Conservation (phyloP, 2,329 filamentous ascomycete genomes). For the Calycina marina region DNA sequence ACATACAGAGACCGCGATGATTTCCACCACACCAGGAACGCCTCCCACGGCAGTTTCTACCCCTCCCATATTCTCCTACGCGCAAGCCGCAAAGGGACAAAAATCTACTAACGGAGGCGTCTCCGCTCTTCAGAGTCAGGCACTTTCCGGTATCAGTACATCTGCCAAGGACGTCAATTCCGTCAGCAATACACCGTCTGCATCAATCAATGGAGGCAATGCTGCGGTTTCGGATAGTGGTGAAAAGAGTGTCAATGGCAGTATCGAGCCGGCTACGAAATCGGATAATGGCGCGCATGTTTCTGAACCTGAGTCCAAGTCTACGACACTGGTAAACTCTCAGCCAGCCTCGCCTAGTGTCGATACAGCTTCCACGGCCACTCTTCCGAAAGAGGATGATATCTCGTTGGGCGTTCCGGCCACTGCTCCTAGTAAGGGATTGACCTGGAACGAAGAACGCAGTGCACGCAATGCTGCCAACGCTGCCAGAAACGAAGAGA, state of each 20-base stretch:
- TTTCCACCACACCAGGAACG: slow-evolving; percentile 24
- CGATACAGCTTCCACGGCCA: slow-evolving; percentile 33
- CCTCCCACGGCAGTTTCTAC: slow-evolving; percentile 20
- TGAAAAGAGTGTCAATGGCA: slow-evolving; percentile 16
- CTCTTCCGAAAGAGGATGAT: slow-evolving; percentile 37
- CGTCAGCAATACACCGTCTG: slow-evolving; percentile 15
- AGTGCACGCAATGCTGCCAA: slow-evolving; percentile 47
- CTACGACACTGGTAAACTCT: slow-evolving; percentile 13
- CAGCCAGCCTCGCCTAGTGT: slow-evolving; percentile 37
- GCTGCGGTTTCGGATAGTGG: slow-evolving; percentile 13
- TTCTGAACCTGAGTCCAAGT: slow-evolving; percentile 12
- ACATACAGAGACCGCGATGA: too few species aligned
- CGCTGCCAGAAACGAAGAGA: too few species aligned
- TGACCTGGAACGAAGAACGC: slow-evolving; percentile 53
- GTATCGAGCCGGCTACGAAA: slow-evolving; percentile 10
- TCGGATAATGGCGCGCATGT: slow-evolving; percentile 10
- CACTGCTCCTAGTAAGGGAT: slow-evolving; percentile 48
- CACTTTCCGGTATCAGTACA: slow-evolving; percentile 20
- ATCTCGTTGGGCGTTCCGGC: slow-evolving; percentile 43
- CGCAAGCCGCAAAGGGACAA: slow-evolving; percentile 82
- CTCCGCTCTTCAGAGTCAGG: slow-evolving; percentile 15
- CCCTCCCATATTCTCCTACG: slow-evolving; percentile 70
- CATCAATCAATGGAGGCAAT: slow-evolving; percentile 8
- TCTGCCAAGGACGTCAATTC: slow-evolving; percentile 19
- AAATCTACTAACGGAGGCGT: slow-evolving; percentile 14